Base-by-base conservation (phyloP, 2,329 filamentous ascomycete species). In the Juglanconis sp. region DNA sequence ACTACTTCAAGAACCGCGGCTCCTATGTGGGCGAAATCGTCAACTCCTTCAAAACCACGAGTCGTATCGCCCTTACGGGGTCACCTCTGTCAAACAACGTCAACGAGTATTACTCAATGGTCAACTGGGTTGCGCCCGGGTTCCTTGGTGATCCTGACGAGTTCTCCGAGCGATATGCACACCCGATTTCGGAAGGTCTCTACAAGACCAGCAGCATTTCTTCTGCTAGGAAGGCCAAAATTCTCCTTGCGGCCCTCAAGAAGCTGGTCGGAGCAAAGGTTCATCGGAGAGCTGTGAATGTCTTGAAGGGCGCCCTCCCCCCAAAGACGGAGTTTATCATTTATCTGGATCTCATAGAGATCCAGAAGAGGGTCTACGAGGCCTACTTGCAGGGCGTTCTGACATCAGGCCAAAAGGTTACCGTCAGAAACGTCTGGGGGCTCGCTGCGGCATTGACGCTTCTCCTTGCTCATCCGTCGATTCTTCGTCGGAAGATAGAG, bases 41-140 rank as follows among this genome's bases (percentile, higher is more conserved):
- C 24, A 76, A 76, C 1, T 72, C 76, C 10, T 88, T 97, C 69
- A 79, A 72, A 62, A 90, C 92, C 0, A 83, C 77, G 57, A 87
- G 82, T 62, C 86, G 92, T 10, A 90, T 97, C 65, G 93, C 92
- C 5, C 78, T 97, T 63, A 96, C 92, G 0, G 93, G 92, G 0
- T 94, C 92, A 0, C 93, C 93, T 0, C 77, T 97, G 55, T 87
- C 90, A 4, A 97, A 96, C 69, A 90, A 91, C 55, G 85, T 96
- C 0, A 77, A 83, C 34, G 93, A 97, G 67, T 96, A 96, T 69
- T 92, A 88, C 69, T 77, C 87, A n/a, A 91, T 96, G 85, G 88
- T 96, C 60, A 84, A 93, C 64, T 96, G 92, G 91, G 86, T 95
- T 54, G 87, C 91, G 1, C 90, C 90, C 0, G 85, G 85, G 31